Conservation (phyloP, 371 early-diverging fungal species). For the Encephalitozoon cuniculi region DNA sequence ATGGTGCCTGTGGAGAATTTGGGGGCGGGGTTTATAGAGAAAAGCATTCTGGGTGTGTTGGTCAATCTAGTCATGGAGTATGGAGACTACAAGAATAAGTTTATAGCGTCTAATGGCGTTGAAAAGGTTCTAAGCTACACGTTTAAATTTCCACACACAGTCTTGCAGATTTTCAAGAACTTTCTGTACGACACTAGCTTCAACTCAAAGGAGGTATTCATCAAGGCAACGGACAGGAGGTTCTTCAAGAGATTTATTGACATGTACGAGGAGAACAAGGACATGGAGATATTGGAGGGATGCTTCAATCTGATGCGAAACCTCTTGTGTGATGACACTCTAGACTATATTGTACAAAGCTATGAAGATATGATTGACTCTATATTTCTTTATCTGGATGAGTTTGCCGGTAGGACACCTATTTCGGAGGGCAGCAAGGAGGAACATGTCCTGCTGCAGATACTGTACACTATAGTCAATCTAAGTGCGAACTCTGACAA, state of each 20-base stretch:
- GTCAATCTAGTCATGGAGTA: slow-evolving; percentile 24
- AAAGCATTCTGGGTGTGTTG: slow-evolving; percentile 1
- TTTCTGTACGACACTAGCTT: slow-evolving; percentile 9
- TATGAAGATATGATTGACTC: background rate
- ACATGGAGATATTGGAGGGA: background rate
- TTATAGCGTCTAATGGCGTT: background rate
- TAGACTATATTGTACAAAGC: slow-evolving; percentile 4
- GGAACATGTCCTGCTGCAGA: slow-evolving; percentile 3
- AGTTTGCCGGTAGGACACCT: background rate
- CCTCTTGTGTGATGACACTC: slow-evolving; percentile 14
- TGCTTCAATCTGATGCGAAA: slow-evolving; percentile 31
- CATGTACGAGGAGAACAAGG: background rate
- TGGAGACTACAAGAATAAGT: slow-evolving; percentile 18
- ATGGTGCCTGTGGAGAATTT: background rate
- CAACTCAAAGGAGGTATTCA: background rate
- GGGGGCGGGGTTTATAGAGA: background rate
- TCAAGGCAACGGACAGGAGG: background rate
- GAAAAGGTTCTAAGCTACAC: background rate
- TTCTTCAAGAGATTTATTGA: background rate
- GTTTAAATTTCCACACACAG: background rate
- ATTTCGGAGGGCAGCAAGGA: background rate
- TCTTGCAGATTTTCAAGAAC: slow-evolving; percentile 23
- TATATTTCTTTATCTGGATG: background rate
- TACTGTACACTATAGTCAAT: slow-evolving; percentile 21
- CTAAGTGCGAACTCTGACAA: background rate